These are phyloP conservation scores for Xanthoparmelia taractica DNA, from an alignment of 495 filamentous ascomycete genomes.

Conservation along the genomic window DNA sequence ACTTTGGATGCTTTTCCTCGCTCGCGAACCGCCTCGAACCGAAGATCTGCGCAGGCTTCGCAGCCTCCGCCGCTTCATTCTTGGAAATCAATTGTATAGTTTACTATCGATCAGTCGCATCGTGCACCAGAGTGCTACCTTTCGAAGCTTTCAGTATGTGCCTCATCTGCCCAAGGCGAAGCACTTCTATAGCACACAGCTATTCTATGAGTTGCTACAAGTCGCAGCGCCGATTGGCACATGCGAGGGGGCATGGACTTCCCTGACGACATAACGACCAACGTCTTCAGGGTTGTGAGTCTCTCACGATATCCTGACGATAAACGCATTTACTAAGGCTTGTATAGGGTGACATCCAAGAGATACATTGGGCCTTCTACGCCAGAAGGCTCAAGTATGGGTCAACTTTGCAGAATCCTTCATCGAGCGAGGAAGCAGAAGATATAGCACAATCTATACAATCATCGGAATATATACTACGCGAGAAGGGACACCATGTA, in stretches of 20 bases:
- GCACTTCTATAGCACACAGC: slow-evolving; percentile 9
- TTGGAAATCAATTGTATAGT: neutral
- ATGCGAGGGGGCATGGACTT: slow-evolving; percentile 21
- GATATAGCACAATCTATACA: neutral
- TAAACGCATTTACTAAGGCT: neutral
- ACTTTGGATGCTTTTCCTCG: neutral
- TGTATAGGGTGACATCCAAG: slow-evolving; percentile 17
- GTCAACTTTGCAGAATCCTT: neutral
- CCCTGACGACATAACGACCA: slow-evolving; percentile 23
- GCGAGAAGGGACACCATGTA: slow-evolving; percentile 8
- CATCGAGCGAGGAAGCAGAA: neutral
- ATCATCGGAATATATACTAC: slow-evolving; percentile 2
- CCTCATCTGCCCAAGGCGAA: slow-evolving; percentile 7
- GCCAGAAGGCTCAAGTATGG: neutral
- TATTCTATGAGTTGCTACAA: slow-evolving; percentile 18
- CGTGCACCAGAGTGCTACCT: neutral
- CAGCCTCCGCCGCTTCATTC: neutral
- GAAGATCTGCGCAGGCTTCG: slow-evolving; percentile 1
- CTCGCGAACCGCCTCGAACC: neutral
- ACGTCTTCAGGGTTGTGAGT: slow-evolving; percentile 28
- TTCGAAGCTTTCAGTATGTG: slow-evolving; percentile 18
- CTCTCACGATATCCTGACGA: too few relatives aligned
- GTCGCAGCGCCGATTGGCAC: slow-evolving; percentile 16
- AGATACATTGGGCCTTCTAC: slow-evolving; percentile 18
- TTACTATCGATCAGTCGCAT: neutral